A percentile compares a stretch with the other conserved stretches of the same genome.
Evolutionary conservation across 257 asterid species (phyloP).

Genomic region (Gentiana straminea): DNA sequence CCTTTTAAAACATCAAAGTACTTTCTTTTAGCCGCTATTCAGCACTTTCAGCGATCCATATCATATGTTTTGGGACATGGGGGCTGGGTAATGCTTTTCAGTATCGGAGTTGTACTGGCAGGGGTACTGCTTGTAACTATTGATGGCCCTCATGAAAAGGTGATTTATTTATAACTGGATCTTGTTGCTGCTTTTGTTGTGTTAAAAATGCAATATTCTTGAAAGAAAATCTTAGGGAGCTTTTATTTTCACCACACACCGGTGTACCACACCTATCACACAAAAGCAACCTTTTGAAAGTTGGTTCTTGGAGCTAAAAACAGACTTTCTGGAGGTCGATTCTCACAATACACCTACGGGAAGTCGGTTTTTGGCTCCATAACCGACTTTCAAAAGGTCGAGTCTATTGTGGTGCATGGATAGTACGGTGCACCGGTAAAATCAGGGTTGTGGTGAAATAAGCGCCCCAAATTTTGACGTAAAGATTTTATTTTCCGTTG

Average conservation of each 20-base stretch:
- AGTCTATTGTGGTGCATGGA: too few species aligned
- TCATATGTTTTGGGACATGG: constrained; percentile 56
- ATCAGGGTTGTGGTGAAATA: too few species aligned
- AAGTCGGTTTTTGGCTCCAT: too few species aligned
- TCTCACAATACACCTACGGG: too few species aligned
- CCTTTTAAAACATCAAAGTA: constrained; percentile 61
- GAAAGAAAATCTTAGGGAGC: background rate
- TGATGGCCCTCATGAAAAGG: constrained; percentile 76
- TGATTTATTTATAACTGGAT: constrained; percentile 6
- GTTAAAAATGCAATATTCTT: background rate
- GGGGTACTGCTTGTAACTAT: constrained; percentile 32
- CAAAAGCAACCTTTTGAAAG: too few species aligned
- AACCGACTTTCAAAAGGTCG: too few species aligned
- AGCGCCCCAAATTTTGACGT: too few species aligned
- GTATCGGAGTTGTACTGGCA: constrained; percentile 20
- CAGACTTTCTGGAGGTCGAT: too few species aligned
- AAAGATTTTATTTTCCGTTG: constrained; percentile 5
- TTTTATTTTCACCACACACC: too few species aligned
- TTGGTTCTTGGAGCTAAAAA: too few species aligned
- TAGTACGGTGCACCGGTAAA: too few species aligned
- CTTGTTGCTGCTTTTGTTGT: constrained; percentile 4
- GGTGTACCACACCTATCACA: too few species aligned
- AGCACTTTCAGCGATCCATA: constrained; percentile 40
- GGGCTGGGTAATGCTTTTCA: constrained; percentile 36
- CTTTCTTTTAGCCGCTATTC: constrained; percentile 45